Base-by-base conservation (phyloP, 2,329 filamentous ascomycete genomes). In the Parafenestella ontariensis region DNA sequence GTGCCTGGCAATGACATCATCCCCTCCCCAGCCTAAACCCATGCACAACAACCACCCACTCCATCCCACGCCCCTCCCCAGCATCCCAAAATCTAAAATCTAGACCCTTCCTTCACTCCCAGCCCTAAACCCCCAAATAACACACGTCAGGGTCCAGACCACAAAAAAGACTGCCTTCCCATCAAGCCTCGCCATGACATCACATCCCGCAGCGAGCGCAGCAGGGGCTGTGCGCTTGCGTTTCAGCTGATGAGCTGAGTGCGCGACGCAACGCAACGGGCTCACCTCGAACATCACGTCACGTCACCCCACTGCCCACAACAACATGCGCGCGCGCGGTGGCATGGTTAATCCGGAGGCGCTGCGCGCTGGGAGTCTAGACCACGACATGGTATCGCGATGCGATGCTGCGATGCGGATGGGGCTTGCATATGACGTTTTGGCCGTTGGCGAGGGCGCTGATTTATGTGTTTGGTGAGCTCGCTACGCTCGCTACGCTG, bases 161-260 rank as follows among this genome's bases (percentile, higher is more conserved):
- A 34, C 15, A n/a, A n/a, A n/a, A n/a, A n/a, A n/a, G n/a, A n/a
- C n/a, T n/a, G n/a, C n/a, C n/a, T n/a, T 29, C 17, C 36, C 20
- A 55, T 47, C 47, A 48, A 43, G 47, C 46, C 36, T 55, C 23
- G 18, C 20, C 15, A 59, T 59, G 59, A 61, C 53, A 46, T 57
- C 48, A 61, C 47, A 18, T 36, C 46, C 44, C 31, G n/a, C n/a
- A n/a, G n/a, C n/a, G n/a, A n/a, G n/a, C n/a, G n/a, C n/a, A n/a
- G n/a, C 46, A 34, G 20, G 21, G 34, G 37, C 37, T 40, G 37
- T 40, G 37, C 37, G 31, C 46, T 24, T 45, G 51, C 43, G 33
- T 34, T 47, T 49, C 40, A 58, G 55, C 44, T 57, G 54, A 52
- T n/a, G n/a, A n/a, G n/a, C n/a, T n/a, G n/a, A n/a, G n/a, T n/a